Percentiles rank a stretch among this genome's conserved stretches.
Evolutionary conservation across 2,329 filamentous ascomycete species (phyloP).

Genomic region (Colletotrichum sp.): DNA sequence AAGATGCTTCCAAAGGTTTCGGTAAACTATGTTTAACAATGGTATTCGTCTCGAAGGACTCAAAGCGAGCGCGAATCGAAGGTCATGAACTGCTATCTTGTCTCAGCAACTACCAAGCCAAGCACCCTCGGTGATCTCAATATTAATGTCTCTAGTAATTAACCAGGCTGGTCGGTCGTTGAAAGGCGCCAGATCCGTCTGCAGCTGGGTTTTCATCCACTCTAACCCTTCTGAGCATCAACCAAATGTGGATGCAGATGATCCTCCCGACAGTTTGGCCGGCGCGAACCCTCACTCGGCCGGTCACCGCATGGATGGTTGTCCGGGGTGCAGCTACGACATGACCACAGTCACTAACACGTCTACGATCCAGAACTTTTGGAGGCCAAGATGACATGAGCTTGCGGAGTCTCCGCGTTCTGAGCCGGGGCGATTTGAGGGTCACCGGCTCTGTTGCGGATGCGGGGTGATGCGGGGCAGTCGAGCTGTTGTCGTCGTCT

Average conservation of each 20-base stretch:
- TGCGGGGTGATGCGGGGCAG: constrained; percentile 13
- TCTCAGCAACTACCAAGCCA: background rate
- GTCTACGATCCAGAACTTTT: background rate
- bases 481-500: background rate
- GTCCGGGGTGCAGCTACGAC: background rate
- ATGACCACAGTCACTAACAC: background rate
- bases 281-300: background rate
- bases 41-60: background rate
- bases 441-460: background rate
- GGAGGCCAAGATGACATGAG: background rate
- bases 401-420: constrained; percentile 17
- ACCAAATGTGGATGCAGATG: background rate
- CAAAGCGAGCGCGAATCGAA: background rate
- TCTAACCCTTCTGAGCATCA: background rate
- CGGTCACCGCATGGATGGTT: background rate
- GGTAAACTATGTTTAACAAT: background rate
- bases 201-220: background rate
- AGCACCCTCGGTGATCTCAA: background rate
- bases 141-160: background rate
- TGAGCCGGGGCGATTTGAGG: background rate
- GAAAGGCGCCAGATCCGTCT: too few species aligned
- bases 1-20: background rate
- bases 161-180: background rate
- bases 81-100: background rate
- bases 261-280: constrained; percentile 4